A percentile compares a stretch with the other conserved stretches of the same genome.
phyloP scores from a whole-genome alignment of 768 basidiomycete species.

The Mycena rebaudengoi region DNA sequence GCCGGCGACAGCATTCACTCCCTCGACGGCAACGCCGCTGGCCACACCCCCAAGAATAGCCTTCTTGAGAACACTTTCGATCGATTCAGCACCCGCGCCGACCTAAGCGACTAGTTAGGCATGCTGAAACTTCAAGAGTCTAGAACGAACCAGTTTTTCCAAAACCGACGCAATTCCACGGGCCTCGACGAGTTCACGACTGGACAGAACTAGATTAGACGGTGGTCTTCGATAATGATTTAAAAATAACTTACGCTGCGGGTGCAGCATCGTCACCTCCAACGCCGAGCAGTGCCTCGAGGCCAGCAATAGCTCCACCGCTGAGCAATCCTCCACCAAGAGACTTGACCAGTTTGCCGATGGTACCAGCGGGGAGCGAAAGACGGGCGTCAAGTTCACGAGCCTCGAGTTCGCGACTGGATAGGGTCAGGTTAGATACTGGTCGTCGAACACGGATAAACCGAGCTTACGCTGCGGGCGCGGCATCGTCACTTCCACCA shows the following conservation, averaged over 20 bases:
- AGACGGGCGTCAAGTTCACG: not conserved
- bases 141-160: too few relatives aligned
- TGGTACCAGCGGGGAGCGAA: conserved; percentile 13
- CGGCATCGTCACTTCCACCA: too few relatives aligned
- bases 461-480: not conserved
- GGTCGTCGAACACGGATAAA: not conserved
- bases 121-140: too few relatives aligned
- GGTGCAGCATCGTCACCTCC: not conserved
- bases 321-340: conserved; percentile 16
- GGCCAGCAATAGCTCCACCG: conserved; percentile 14
- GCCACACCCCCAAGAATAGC: conserved; percentile 17
- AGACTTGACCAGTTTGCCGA: conserved; percentile 15
- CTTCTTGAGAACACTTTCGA: conserved; percentile 19
- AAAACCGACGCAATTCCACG: not conserved
- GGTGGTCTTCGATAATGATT: not conserved
- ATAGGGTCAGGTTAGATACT: not conserved
- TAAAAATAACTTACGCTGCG: not conserved
- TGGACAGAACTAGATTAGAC: not conserved
- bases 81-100: conserved; percentile 14
- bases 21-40: conserved; percentile 9
- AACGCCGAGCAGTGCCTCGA: conserved; percentile 3
- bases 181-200: conserved; percentile 17
- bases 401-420: conserved; percentile 13
- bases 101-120: too few relatives aligned
- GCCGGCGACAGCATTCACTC: not conserved